Conservation (phyloP, 768 basidiomycete species). For the Mycena kentingensis region DNA sequence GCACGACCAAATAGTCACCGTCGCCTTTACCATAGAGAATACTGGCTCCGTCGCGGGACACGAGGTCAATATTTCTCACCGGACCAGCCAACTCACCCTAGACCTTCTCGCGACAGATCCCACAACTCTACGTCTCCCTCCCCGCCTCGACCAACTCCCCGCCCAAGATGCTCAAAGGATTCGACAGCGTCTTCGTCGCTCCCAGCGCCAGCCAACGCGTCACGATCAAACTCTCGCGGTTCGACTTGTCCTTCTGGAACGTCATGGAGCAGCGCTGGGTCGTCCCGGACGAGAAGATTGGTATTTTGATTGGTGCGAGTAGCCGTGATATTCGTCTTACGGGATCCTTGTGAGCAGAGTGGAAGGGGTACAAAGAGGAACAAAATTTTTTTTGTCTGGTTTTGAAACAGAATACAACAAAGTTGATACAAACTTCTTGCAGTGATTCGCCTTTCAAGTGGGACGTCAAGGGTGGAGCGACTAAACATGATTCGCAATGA, state of each 20-base stretch:
- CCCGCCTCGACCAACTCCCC: constrained; percentile 51
- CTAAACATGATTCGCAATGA: too few relatives aligned
- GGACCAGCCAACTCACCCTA: background rate
- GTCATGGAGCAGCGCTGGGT: constrained; percentile 54
- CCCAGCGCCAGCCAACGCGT: constrained; percentile 47
- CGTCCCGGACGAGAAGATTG: constrained; percentile 50
- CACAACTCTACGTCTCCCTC: constrained; percentile 55
- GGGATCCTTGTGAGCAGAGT: constrained; percentile 39
- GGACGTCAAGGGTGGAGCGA: too few relatives aligned
- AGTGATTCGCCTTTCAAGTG: background rate
- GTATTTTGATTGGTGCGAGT: constrained; percentile 51
- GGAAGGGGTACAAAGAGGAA: too few relatives aligned
- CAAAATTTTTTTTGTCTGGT: too few relatives aligned
- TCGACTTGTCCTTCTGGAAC: constrained; percentile 58
- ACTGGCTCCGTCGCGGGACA: constrained; percentile 55
- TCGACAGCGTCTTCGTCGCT: constrained; percentile 49
- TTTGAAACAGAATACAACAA: background rate
- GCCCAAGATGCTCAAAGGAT: constrained; percentile 55
- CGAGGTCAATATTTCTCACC: constrained; percentile 38
- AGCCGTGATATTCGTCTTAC: constrained; percentile 50
- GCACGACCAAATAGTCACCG: constrained; percentile 51
- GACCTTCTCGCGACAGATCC: constrained; percentile 37
- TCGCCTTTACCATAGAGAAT: constrained; percentile 55
- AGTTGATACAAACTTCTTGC: background rate
- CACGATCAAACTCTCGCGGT: constrained; percentile 49